Evolutionary conservation across 768 basidiomycete genomes (phyloP), one percentile per base, ranked within the genome.

Genomic region (Phallus indusiatus): DNA sequence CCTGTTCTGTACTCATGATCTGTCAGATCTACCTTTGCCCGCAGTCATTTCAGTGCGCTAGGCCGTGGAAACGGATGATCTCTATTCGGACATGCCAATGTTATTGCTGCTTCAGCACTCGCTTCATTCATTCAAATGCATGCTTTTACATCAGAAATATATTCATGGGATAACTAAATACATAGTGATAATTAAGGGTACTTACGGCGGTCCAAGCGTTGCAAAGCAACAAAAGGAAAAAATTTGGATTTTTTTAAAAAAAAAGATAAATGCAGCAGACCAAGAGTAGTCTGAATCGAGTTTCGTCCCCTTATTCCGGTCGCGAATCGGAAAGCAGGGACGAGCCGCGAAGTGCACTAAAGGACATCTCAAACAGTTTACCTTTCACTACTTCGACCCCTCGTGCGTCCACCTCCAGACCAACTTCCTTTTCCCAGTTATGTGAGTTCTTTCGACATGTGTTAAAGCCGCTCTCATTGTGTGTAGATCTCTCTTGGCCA

Each of bases 241-340:
- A 66, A 63, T n/a, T n/a, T n/a, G n/a, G n/a, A n/a, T n/a, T n/a
- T n/a, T 66, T 63, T 59, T 61, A 53, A 64, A 69, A 71, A 74
- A 73, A 69, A 66, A 68, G 59, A 50, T 56, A 47, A 46, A 63
- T 65, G 70, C 73, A 70, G 76, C 80, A 82, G 81, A 75, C 74
- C 72, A 73, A 82, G 81, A 83, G 78, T 81, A 84, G 81, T 83
- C 81, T 81, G 81, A 83, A 81, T 84, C 78, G 79, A 83, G 81
- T 80, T 79, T 68, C 74, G 70, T 69, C 59, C 55, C 53, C 61
- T 64, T 62, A 59, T 34, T 24, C 48, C 56, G 56, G 56, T 58
- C 20, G 56, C 56, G 47, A 58, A 52, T 50, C 56, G 49, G 56
- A 52, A 56, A 48, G 34, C 64, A 62, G 35, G 46, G 68, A 71